phyloP scores from a whole-genome alignment of 1,284 basidiomycete species.

The Ganoderma leucocontextum region DNA sequence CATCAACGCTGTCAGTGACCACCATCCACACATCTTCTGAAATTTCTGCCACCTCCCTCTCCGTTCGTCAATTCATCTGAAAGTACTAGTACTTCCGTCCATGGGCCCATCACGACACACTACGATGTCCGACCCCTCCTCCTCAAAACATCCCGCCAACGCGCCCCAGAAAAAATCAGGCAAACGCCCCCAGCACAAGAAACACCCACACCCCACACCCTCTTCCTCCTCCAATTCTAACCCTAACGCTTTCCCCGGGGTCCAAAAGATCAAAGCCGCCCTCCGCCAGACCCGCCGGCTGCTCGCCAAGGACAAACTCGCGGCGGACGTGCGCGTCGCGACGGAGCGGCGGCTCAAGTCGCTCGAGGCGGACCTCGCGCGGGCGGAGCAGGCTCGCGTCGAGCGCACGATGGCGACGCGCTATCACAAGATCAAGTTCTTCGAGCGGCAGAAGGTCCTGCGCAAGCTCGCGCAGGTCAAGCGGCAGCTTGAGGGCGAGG shows the following conservation, averaged over 20 bases:
- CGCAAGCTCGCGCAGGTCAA: constrained; percentile 76
- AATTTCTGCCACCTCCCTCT: background rate
- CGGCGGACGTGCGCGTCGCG: constrained; percentile 78
- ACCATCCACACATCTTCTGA: background rate
- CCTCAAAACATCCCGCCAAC: constrained; percentile 18
- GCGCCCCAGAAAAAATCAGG: constrained; percentile 19
- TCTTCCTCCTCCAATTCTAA: background rate
- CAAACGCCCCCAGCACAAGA: constrained; percentile 27
- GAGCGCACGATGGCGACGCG: constrained; percentile 76
- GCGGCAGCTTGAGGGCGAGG: constrained; percentile 50
- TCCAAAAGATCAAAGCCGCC: constrained; percentile 83
- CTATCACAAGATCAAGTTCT: constrained; percentile 92
- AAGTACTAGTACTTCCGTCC: rapidly evolving
- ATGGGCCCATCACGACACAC: constrained; percentile 7
- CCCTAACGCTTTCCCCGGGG: constrained; percentile 52
- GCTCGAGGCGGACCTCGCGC: constrained; percentile 78
- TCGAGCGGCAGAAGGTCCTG: constrained; percentile 84
- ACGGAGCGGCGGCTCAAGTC: constrained; percentile 80
- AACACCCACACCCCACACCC: constrained; percentile 26
- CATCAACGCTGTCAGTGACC: background rate
- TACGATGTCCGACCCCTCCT: constrained; percentile 21
- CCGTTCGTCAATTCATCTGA: background rate
- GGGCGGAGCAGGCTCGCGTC: constrained; percentile 64
- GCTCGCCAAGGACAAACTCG: constrained; percentile 83
- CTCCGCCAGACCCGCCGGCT: constrained; percentile 82